Evolutionary conservation across 2,329 filamentous ascomycete genomes (phyloP), one percentile per base, ranked within the genome.

Genomic region (Sphaerulina populicola): DNA sequence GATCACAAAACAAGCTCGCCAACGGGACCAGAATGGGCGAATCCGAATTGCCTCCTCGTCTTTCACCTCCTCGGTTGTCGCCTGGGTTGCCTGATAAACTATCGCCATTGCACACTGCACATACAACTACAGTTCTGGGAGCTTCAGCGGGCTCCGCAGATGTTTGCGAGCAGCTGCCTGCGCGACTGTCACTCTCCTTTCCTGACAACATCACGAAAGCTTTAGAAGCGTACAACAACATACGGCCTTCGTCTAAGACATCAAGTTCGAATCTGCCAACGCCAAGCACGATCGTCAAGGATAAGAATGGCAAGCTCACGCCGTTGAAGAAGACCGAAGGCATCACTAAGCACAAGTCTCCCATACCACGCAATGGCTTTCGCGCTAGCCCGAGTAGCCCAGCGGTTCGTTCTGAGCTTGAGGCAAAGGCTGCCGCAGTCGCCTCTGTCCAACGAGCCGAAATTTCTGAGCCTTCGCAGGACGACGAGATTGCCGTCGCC

Each of bases 111-210:
- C 54, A 50, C 6, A 31, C 45, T 7, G 40, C 36, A 11, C 33
- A 38, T n/a, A n/a, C 44, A 10, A 29, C 14, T 8, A 40, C 18
- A 18, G 18, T 18, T 2, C 18, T 8, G 29, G 40, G 38, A 1
- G 35, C 14, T 11, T 30, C 15, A 18, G 10, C 33, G 9, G 47
- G 30, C 10, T 12, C 40, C 12, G 23, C n/a, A 11, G 33, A 39
- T 15, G 38, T 37, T 15, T 27, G 31, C 51, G 40, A 55, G 68
- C 12, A 56, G 69, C 64, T 80, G 14, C 78, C 78, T 9, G 70
- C 72, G 8, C 70, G 80, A 33, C 66, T 81, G n/a, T 81, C 79
- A 4, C 78, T 78, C 3, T 79, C 76, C 11, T 68, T 82, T 3
- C 78, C 78, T 6, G 70, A 75, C 2, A 75, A 74, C 47, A 72